Evolutionary conservation across 2,329 filamentous ascomycete genomes (phyloP), one percentile per base, ranked within the genome.

Genomic region (Ascosphaera aggregata): DNA sequence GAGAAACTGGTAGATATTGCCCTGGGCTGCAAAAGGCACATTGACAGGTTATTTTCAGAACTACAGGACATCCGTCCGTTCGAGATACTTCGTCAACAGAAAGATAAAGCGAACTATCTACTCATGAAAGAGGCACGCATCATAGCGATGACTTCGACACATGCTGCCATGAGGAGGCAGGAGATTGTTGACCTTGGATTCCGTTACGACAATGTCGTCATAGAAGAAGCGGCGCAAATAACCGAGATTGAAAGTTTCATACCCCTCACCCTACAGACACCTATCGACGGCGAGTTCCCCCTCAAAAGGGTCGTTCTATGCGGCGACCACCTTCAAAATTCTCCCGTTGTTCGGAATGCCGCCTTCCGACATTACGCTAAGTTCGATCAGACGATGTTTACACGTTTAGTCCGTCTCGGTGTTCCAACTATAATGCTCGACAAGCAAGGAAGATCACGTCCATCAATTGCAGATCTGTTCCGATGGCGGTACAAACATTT

Each of bases 201-300:
- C 59, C 81, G 82, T 48, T 98, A 98, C 50, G 85, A 95, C 62
- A 98, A 93, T 46, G 79, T 98, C 9, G 69, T 98, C 39, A 94
- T 98, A 80, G 89, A 98, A 61, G 89, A 98, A 65, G 86, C 89
- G 3, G 89, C 89, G 9, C 89, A 98, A 53, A 86, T 98, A 51
- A 98, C 86, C 0, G 89, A 98, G 56, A 80, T 94, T 36, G 89
- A 98, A 54, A 92, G 82, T 45, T 95, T 98, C 58, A 82, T 98
- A 45, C 89, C 89, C 0, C 65, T 93, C 39, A 80, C 85, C n/a
- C 67, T 98, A 57, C 91, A 98, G 53, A 81, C 80, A 45, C 5
- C 30, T 7, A 72, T 78, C 46, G 64, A 76, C 39, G 78, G 78
- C 24, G 67, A 81, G 50, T 67, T 80, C 47, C 72, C 75, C 2